These are phyloP conservation scores for Pseudofabraea citricarpa DNA, from an alignment of 2,329 filamentous ascomycete genomes.

Conservation along the genomic window DNA sequence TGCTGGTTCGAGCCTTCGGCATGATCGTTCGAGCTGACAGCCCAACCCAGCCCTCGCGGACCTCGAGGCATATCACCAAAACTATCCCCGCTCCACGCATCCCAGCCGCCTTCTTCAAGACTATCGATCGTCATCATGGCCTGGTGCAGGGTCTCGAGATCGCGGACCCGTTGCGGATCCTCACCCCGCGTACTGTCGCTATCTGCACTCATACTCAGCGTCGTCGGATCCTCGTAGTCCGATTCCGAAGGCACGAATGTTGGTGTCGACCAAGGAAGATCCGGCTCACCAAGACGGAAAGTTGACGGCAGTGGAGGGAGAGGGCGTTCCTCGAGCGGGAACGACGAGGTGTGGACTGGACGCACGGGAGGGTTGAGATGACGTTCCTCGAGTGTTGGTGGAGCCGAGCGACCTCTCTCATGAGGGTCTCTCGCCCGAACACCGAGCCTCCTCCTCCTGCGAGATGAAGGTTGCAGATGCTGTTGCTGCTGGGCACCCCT, in stretches of 20 bases:
- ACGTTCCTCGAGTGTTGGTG: conserved; percentile 18
- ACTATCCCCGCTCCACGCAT: conserved; percentile 21
- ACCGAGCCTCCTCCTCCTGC: conserved; percentile 4
- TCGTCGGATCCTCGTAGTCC: conserved; percentile 1
- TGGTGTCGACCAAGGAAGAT: conserved; percentile 26
- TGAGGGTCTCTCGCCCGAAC: conserved; percentile 5
- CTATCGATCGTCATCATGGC: conserved; percentile 30
- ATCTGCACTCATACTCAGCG: conserved; percentile 8
- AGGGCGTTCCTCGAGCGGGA: conserved; percentile 14
- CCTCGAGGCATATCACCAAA: conserved; percentile 18
- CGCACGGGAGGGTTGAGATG: conserved; percentile 14
- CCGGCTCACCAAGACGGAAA: conserved; percentile 27
- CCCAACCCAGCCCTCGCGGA: conserved; percentile 26
- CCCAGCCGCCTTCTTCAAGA: conserved; percentile 21
- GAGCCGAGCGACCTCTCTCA: conserved; percentile 22
- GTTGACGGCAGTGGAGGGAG: conserved; percentile 23
- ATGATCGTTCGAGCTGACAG: conserved; percentile 16
- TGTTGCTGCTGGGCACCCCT: conserved; percentile 5
- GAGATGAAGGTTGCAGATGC: not conserved
- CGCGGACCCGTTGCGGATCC: conserved; percentile 22
- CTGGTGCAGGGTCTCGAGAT: conserved; percentile 23
- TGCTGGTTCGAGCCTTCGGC: conserved; percentile 1
- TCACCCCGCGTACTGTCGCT: conserved; percentile 16
- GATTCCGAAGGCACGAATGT: not conserved
- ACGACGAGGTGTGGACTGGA: conserved; percentile 11